Percentiles rank a stretch among this genome's conserved stretches.
Conservation (phyloP, 352 stramenopile species). For the Lagenidium sp. region DNA sequence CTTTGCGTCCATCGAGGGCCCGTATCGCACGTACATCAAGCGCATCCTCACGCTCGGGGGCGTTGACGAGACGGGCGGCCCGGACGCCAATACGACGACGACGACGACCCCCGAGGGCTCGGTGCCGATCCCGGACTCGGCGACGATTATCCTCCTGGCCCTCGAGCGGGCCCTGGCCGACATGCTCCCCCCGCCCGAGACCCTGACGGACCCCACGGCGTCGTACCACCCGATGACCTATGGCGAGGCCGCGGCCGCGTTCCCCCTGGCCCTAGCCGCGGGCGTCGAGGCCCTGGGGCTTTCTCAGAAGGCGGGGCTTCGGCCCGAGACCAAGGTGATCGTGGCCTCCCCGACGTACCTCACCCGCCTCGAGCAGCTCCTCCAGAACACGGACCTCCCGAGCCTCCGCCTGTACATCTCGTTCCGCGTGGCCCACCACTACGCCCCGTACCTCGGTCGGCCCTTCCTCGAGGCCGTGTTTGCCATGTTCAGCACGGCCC, state of each 20-base stretch:
- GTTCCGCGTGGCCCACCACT: background rate
- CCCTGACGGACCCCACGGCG: constrained; percentile 53
- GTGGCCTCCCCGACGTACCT: background rate
- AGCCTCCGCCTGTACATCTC: background rate
- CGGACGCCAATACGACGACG: background rate
- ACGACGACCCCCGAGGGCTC: background rate
- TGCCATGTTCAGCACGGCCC: background rate
- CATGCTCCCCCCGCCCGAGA: constrained; percentile 31
- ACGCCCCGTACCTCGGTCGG: background rate
- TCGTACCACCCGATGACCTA: constrained; percentile 79
- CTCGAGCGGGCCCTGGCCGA: constrained; percentile 62
- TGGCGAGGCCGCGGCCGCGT: background rate
- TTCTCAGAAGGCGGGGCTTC: background rate
- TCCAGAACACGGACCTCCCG: background rate
- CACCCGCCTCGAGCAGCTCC: background rate
- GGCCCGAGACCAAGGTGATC: background rate
- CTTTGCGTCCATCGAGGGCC: constrained; percentile 20
- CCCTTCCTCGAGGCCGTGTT: background rate
- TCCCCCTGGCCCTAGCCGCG: background rate
- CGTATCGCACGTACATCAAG: constrained; percentile 31
- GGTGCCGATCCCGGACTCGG: too few species aligned
- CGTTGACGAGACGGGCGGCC: constrained; percentile 8
- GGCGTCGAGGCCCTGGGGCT: background rate
- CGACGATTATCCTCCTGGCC: constrained; percentile 26
- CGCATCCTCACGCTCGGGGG: background rate